A percentile compares a stretch with the other conserved stretches of the same genome.
Evolutionary conservation across 352 stramenopile genomes (phyloP).

Genomic region (Phytophthora sp.): DNA sequence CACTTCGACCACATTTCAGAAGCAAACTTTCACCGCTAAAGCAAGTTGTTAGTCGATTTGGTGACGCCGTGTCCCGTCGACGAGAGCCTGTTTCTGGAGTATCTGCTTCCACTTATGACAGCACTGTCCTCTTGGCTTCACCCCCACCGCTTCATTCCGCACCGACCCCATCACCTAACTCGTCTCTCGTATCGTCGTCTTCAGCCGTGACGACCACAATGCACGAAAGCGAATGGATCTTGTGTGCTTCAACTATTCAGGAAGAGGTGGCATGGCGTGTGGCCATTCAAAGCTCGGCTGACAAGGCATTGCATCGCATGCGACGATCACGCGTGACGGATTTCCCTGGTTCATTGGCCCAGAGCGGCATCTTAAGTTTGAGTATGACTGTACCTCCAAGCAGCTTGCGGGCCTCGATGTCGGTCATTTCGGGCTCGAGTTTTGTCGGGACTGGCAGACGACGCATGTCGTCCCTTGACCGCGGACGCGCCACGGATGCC

Average conservation of each 20-base stretch:
- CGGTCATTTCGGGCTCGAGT: slow-evolving; percentile 21
- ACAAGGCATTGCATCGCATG: slow-evolving; percentile 67
- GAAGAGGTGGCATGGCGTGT: slow-evolving; percentile 72
- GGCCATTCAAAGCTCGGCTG: slow-evolving; percentile 71
- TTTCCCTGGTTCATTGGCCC: slow-evolving; percentile 52
- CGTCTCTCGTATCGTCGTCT: slow-evolving; percentile 26
- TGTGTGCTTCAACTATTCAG: slow-evolving; percentile 66
- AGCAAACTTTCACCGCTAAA: slow-evolving; percentile 72
- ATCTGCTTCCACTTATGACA: slow-evolving; percentile 1
- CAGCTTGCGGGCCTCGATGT: slow-evolving; percentile 35
- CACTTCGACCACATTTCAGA: slow-evolving; percentile 34
- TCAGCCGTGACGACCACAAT: slow-evolving; percentile 10
- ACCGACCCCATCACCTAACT: slow-evolving; percentile 21
- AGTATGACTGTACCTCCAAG: slow-evolving; percentile 35
- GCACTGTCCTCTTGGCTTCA: slow-evolving; percentile 7
- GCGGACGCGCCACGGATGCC: slow-evolving; percentile 35
- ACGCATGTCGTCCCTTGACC: slow-evolving; percentile 44
- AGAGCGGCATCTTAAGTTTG: slow-evolving; percentile 46
- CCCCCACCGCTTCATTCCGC: slow-evolving; percentile 10
- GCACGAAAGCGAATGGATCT: slow-evolving; percentile 66
- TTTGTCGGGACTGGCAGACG: slow-evolving; percentile 25
- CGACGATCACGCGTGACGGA: slow-evolving; percentile 68
- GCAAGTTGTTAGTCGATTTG: slow-evolving; percentile 62
- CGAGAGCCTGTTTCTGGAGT: slow-evolving; percentile 23
- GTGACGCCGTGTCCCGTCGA: slow-evolving; percentile 45